Conservation (phyloP, 2,329 filamentous ascomycete species). For the Dactylonectria macrodidyma region DNA sequence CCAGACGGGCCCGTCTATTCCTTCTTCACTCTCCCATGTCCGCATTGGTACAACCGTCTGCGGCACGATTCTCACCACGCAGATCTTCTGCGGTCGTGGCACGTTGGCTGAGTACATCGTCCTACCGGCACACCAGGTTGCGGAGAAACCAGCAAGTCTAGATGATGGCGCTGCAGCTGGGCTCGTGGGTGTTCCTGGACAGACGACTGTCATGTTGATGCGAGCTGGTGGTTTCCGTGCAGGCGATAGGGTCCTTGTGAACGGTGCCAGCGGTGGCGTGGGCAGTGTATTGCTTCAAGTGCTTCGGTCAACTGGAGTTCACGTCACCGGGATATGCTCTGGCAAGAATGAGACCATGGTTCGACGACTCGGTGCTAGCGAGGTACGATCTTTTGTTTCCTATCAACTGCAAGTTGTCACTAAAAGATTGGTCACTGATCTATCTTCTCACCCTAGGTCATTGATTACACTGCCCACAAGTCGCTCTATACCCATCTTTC, state of each 20-base stretch:
- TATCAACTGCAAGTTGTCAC: too few species aligned
- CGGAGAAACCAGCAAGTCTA: conserved; percentile 42
- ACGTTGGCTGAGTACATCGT: conserved; percentile 54
- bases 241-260: not conserved
- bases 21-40: not conserved
- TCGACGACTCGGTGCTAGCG: conserved; percentile 42
- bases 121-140: conserved; percentile 51
- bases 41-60: conserved; percentile 12
- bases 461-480: conserved; percentile 42
- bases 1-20: not conserved
- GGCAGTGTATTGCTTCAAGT: conserved; percentile 34
- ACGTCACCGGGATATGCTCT: conserved; percentile 44
- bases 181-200: not conserved
- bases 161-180: not conserved
- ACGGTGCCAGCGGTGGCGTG: not conserved
- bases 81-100: conserved; percentile 45
- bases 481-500: conserved; percentile 37
- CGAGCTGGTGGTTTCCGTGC: conserved; percentile 10
- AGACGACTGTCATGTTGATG: not conserved
- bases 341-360: conserved; percentile 41
- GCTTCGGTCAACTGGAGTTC: conserved; percentile 36
- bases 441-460: conserved; percentile 30
- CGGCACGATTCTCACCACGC: conserved; percentile 12
- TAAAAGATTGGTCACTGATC: not conserved
- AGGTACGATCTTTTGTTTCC: conserved; percentile 33